Evolutionary conservation across 805 yeast species (phyloP).

Genomic region (Blastobotrys robertii): DNA sequence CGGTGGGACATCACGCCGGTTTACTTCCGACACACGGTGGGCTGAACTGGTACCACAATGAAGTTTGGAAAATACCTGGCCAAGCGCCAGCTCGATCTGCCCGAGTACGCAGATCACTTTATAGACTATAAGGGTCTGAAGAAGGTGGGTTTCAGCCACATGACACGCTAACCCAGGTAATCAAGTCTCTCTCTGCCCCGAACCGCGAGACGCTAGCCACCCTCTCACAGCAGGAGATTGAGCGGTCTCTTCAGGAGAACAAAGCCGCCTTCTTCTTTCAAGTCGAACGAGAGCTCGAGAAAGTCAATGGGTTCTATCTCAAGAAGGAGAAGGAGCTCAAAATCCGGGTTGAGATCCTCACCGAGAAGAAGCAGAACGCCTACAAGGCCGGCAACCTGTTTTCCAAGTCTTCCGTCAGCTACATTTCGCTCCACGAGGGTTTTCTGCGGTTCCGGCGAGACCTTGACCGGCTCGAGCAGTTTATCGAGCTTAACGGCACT

Average conservation of each 20-base stretch:
- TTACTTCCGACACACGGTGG: too few species aligned
- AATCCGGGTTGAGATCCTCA: slow-evolving; percentile 63
- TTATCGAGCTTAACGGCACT: slow-evolving; percentile 87
- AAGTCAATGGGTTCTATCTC: slow-evolving; percentile 84
- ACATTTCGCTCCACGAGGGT: slow-evolving; percentile 75
- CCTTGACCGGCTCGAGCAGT: slow-evolving; percentile 80
- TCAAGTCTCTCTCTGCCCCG: slow-evolving; percentile 62
- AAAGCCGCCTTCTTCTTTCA: slow-evolving; percentile 82
- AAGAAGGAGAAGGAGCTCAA: slow-evolving; percentile 86
- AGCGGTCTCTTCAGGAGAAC: slow-evolving; percentile 66
- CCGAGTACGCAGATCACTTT: slow-evolving; percentile 89
- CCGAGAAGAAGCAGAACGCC: slow-evolving; percentile 57
- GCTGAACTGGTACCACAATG: slow-evolving; percentile 28
- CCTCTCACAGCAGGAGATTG: slow-evolving; percentile 27
- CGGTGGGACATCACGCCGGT: too few species aligned
- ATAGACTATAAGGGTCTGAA: slow-evolving; percentile 91
- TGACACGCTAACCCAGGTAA: slow-evolving; percentile 34
- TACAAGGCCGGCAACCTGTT: slow-evolving; percentile 34
- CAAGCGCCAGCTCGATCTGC: slow-evolving; percentile 85
- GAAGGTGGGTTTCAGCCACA: slow-evolving; percentile 32
- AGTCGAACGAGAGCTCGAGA: slow-evolving; percentile 89
- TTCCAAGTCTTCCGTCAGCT: slow-evolving; percentile 62
- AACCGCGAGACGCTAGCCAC: slow-evolving; percentile 22
- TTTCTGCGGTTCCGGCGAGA: slow-evolving; percentile 85
- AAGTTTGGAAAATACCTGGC: slow-evolving; percentile 95